Conservation (phyloP, 129 eudicot genomes). For the Ambrosia artemisiifolia region DNA sequence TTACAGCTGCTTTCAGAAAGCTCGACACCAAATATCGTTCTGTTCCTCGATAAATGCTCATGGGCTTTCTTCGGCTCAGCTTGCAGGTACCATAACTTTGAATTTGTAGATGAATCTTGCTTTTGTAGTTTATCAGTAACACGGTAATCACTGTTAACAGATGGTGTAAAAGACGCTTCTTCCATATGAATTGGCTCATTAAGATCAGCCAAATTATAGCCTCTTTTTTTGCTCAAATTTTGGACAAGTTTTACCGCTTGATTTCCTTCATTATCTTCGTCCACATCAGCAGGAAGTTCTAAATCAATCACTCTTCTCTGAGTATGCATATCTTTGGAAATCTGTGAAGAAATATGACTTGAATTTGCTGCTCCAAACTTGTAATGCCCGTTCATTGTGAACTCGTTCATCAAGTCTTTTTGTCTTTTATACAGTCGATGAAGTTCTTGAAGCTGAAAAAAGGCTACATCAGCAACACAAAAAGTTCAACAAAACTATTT, state of each 20-base stretch:
- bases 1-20: slow-evolving; percentile 42
- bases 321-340: slow-evolving; percentile 16
- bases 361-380: slow-evolving; percentile 28
- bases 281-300: slow-evolving; percentile 36
- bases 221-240: slow-evolving; percentile 4
- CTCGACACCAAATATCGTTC: slow-evolving; percentile 65
- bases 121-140: slow-evolving; percentile 9
- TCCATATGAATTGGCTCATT: slow-evolving; percentile 43
- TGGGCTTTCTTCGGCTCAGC: slow-evolving; percentile 32
- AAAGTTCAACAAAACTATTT: neutral
- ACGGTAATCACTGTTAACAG: slow-evolving; percentile 10
- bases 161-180: slow-evolving; percentile 28
- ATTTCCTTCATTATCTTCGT: slow-evolving; percentile 25
- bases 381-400: slow-evolving; percentile 28
- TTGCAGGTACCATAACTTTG: slow-evolving; percentile 26
- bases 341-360: slow-evolving; percentile 26
- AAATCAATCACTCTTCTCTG: slow-evolving; percentile 36
- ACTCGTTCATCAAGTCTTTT: slow-evolving; percentile 59
- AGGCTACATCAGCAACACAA: slow-evolving; percentile 3
- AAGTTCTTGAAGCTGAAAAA: slow-evolving; percentile 71
- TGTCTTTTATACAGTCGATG: slow-evolving; percentile 75
- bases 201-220: slow-evolving; percentile 37
- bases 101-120: slow-evolving; percentile 28
- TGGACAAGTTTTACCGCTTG: slow-evolving; percentile 10
- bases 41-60: slow-evolving; percentile 31